Base-by-base conservation (phyloP, 129 eudicot genomes). In the Rutidosis leptorrhynchoides region DNA sequence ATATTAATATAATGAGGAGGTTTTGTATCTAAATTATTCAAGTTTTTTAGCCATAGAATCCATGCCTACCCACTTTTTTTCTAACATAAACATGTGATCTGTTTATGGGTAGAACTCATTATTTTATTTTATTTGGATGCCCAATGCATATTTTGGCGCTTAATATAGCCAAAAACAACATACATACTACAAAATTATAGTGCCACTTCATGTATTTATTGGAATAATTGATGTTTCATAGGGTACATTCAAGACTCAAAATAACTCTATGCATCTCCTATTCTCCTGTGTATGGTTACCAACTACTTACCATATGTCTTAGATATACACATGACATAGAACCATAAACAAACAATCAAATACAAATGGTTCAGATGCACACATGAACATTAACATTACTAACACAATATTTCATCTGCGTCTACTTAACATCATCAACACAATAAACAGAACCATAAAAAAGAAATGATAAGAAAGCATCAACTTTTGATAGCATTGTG, bases 101-200 rank as follows among this genome's bases (percentile, higher is more conserved):
- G 23, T 26, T 5, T 26, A 59, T 17, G 19, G 45, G 32, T 30
- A 30, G 9, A 9, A 19, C 21, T 15, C 5, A 1, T 29, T 17
- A 16, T 6, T 27, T 65, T 28, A 27, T 65, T 48, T 48, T 14
- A n/a, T 48, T 27, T 48, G 28, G 19, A 42, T 66, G 56, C 69
- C 21, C 21, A 6, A 35, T 64, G 60, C 61, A 29, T 27, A 49
- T 29, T 51, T 25, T 5, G 26, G 57, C 17, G 21, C 12, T 30
- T 60, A n/a, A 8, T 17, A 60, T 5, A 37, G 17, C 29, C 30
- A 62, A 33, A 11, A 62, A 2, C 14, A 7, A 46, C 22, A 46
- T 9, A 54, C 14, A 3, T 8, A 54, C 26, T 53, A 53, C 25
- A 53, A 21, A 53, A 23, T 21, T 8, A 53, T 19, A 1, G 14